Evolutionary conservation across 148 eudicot species (phyloP).

Genomic region (Diospyros kaki): DNA sequence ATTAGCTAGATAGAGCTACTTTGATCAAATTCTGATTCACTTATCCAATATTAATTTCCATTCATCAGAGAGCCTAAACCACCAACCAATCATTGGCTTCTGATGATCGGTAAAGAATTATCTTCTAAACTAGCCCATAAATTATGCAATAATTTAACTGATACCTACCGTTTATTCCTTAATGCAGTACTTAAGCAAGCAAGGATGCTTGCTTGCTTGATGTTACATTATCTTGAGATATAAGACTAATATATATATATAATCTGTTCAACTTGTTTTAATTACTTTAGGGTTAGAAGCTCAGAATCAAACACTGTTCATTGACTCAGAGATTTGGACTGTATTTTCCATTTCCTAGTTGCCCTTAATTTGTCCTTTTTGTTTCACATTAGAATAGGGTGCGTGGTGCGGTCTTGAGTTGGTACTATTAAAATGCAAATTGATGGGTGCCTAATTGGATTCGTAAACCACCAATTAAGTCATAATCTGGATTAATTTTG

Average conservation of each 20-base stretch:
- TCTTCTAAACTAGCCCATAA: not conserved
- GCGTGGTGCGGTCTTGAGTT: too few species aligned
- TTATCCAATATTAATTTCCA: not conserved
- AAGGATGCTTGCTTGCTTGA: not conserved
- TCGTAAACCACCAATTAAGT: too few species aligned
- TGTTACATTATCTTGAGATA: slow-evolving; percentile 2
- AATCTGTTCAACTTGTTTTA: not conserved
- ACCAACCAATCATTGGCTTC: not conserved
- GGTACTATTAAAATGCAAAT: not conserved
- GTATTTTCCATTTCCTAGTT: not conserved
- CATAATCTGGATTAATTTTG: too few species aligned
- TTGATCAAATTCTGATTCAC: too few species aligned
- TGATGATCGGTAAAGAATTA: not conserved
- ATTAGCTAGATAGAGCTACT: not conserved
- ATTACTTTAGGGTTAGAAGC: not conserved
- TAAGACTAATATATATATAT: not conserved
- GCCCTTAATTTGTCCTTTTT: not conserved
- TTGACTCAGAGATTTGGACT: not conserved
- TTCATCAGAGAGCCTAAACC: not conserved
- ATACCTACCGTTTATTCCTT: not conserved
- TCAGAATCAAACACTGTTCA: not conserved
- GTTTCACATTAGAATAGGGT: too few species aligned
- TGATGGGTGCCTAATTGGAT: slow-evolving; percentile 1
- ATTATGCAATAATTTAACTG: not conserved
- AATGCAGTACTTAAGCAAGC: not conserved